Evolutionary conservation across 306 rosid species (phyloP).

Genomic region (Quercus alba): DNA sequence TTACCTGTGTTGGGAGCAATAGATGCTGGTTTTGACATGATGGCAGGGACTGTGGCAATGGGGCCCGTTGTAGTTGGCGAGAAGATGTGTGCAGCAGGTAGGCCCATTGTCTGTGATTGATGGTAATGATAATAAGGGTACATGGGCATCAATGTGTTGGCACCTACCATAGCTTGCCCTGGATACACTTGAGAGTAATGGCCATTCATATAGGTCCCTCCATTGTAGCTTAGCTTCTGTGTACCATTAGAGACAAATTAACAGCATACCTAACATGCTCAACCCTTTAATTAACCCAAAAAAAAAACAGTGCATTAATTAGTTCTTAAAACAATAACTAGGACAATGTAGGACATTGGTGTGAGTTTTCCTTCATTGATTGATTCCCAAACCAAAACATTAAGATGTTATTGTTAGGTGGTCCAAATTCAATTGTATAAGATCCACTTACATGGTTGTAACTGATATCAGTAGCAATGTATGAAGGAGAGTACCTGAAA

Average conservation of each 20-base stretch:
- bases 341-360: no score
- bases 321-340: no score
- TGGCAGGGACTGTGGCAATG: slow-evolving; percentile 37
- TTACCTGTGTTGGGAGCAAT: slow-evolving; percentile 64
- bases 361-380: no score
- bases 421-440: background rate
- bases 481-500: slow-evolving; percentile 60
- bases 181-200: slow-evolving; percentile 52
- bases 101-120: slow-evolving; percentile 65
- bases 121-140: slow-evolving; percentile 68
- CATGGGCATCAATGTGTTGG: slow-evolving; percentile 70
- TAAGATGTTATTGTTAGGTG: no score
- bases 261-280: background rate
- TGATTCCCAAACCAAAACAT: no score
- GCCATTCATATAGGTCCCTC: slow-evolving; percentile 62
- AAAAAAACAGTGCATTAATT: no score
- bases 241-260: background rate
- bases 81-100: slow-evolving; percentile 50
- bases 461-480: slow-evolving; percentile 54
- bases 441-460: slow-evolving; percentile 55
- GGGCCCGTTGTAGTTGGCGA: slow-evolving; percentile 43
- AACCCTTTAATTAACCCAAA: no score
- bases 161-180: slow-evolving; percentile 58
- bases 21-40: slow-evolving; percentile 54
- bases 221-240: slow-evolving; percentile 56